Base-by-base conservation (phyloP, 75 land plant genomes). In the Selaginella tamariscina region DNA sequence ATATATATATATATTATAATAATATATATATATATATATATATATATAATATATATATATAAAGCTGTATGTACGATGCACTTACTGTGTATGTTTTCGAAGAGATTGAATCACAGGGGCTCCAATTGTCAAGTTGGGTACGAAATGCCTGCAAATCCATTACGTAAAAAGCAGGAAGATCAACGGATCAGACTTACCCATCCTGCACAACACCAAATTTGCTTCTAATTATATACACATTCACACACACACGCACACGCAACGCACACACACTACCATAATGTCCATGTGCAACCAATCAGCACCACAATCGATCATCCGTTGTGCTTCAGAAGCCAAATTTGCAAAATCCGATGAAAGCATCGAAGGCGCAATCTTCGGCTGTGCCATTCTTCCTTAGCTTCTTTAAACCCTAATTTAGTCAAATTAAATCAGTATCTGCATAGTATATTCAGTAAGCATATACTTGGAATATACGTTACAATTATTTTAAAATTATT, bases 281-380 rank as follows among this genome's bases (percentile, higher is more conserved):
- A 92, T 84, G 80, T 92, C 94, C 97, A 92, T 92, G 70, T 92
- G 97, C 32, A 92, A 83, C 97, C 97, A 92, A 70, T 92, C 95
- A 8, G 90, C 94, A 33, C 97, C 97, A 56, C 68, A 89, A n/a
- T 67, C 68, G 67, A 82, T 33, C 85, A 92, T 92, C 64, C 82
- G 78, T 28, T 80, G 72, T 2, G 93, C 93, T 72, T 88, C 97
- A 29, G 89, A 78, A 0, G 89, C 94, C 72, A 91, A 62, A 66
- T 88, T 85, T 1, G 93, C 81, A 71, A 88, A 88, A 54, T 91
- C 97, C 56, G 94, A 85, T 0, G 93, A 91, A 20, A 88, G 77
- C 79, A 77, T 79, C 22, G 81, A 79, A 0, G 81, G 81, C 29
- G 81, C 65, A 31, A 79, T 79, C 70, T 79, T 79, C n/a, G n/a